Evolutionary conservation across 2,329 filamentous ascomycete genomes (phyloP).

Genomic region (Nannizziopsis arthrosporioides): DNA sequence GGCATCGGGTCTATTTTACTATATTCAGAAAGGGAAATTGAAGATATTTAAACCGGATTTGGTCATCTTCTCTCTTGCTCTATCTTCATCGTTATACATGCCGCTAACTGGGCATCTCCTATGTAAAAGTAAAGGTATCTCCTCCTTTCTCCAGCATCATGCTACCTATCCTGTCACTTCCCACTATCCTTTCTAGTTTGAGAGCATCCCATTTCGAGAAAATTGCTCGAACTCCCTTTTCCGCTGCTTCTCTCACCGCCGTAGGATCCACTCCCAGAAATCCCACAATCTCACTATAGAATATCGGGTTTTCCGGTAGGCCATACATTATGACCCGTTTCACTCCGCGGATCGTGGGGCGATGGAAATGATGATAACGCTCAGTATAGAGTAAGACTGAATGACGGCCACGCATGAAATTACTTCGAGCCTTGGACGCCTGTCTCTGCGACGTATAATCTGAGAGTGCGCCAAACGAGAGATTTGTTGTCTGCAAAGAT

Average conservation of each 20-base stretch:
- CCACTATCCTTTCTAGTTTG: slow-evolving; percentile 79
- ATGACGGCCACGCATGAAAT: slow-evolving; percentile 75
- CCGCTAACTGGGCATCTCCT: too few relatives aligned
- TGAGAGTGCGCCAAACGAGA: slow-evolving; percentile 70
- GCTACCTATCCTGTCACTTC: slow-evolving; percentile 63
- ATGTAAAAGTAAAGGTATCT: slow-evolving; percentile 94
- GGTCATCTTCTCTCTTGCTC: too few relatives aligned
- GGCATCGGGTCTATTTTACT: too few relatives aligned
- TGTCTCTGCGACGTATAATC: slow-evolving; percentile 76
- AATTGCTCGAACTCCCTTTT: slow-evolving; percentile 46
- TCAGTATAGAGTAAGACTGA: slow-evolving; percentile 82
- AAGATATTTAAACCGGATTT: too few relatives aligned
- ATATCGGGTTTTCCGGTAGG: slow-evolving; percentile 68
- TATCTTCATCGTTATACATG: too few relatives aligned
- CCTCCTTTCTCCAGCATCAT: slow-evolving; percentile 71
- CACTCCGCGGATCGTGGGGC: slow-evolving; percentile 73
- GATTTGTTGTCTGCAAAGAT: slow-evolving; percentile 43
- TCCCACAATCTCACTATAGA: slow-evolving; percentile 35
- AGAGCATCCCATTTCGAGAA: slow-evolving; percentile 86
- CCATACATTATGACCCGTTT: slow-evolving; percentile 80
- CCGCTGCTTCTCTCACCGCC: slow-evolving; percentile 46
- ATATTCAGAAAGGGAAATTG: too few relatives aligned
- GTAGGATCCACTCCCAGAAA: slow-evolving; percentile 31
- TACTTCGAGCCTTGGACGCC: slow-evolving; percentile 69
- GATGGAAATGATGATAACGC: slow-evolving; percentile 88